Evolutionary conservation across 345 rosid genomes (phyloP).

Genomic region (Lepidium aucheri): DNA sequence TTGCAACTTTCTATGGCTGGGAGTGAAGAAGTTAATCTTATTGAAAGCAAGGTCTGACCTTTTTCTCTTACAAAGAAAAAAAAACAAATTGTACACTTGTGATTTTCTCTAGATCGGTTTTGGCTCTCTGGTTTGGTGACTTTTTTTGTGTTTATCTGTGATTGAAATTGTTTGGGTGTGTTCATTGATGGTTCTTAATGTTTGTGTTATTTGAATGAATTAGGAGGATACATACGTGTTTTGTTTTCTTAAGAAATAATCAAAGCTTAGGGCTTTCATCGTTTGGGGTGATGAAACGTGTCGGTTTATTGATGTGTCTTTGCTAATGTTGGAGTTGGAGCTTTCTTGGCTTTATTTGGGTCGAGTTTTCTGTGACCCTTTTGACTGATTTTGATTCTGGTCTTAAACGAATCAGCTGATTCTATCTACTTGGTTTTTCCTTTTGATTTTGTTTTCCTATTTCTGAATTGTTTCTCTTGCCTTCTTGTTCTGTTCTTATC

Average conservation of each 20-base stretch:
- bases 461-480: background rate
- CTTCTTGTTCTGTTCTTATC: background rate
- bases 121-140: background rate
- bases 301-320: conserved; percentile 15
- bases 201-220: background rate
- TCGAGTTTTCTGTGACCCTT: background rate
- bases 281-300: conserved; percentile 25
- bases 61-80: background rate
- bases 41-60: conserved; percentile 61
- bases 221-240: background rate
- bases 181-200: conserved; percentile 3
- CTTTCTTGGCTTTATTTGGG: conserved; percentile 7
- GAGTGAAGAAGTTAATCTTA: conserved; percentile 53
- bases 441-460: background rate
- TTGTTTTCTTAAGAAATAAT: background rate
- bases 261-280: background rate
- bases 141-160: background rate
- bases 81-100: background rate
- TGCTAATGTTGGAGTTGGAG: background rate
- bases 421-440: background rate
- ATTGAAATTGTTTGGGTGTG: background rate
- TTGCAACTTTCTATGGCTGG: conserved; percentile 42
- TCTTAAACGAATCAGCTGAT: background rate
- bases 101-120: background rate
- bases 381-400: background rate